phyloP scores from a whole-genome alignment of 2,329 filamentous ascomycete genomes.

The Mycosphaerella arachidis region DNA sequence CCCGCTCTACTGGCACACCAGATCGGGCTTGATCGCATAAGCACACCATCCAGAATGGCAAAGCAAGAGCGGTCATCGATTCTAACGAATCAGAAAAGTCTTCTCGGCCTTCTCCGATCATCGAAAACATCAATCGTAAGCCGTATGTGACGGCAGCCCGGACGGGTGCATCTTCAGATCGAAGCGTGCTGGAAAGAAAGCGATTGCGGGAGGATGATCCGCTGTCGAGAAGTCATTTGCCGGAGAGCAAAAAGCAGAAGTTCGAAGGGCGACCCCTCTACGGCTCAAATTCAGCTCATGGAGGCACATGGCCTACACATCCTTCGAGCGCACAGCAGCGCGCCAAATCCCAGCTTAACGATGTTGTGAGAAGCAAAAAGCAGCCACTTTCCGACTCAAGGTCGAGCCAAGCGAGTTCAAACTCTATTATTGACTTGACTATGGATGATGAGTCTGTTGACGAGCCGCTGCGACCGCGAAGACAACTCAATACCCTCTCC shows the following conservation, averaged over 20 bases:
- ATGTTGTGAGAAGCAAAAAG: not conserved
- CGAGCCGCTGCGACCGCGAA: not conserved
- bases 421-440: not conserved
- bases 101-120: no score
- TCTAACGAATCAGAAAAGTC: no score
- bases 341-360: not conserved
- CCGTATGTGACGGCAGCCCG: no score
- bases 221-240: not conserved
- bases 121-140: no score
- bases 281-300: not conserved
- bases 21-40: not conserved
- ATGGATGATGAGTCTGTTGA: not conserved
- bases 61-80: no score
- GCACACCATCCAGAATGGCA: no score
- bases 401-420: not conserved
- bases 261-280: not conserved
- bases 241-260: not conserved
- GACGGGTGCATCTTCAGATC: not conserved
- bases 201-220: not conserved
- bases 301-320: not conserved
- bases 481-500: not conserved
- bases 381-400: not conserved
- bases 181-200: not conserved
- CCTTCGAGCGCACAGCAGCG: not conserved
- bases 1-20: not conserved